A percentile compares a stretch with the other conserved stretches of the same genome.
These are phyloP conservation scores for Elaeis oleifera DNA, from an alignment of 202 grass and related monocot species.

Conservation along the genomic window DNA sequence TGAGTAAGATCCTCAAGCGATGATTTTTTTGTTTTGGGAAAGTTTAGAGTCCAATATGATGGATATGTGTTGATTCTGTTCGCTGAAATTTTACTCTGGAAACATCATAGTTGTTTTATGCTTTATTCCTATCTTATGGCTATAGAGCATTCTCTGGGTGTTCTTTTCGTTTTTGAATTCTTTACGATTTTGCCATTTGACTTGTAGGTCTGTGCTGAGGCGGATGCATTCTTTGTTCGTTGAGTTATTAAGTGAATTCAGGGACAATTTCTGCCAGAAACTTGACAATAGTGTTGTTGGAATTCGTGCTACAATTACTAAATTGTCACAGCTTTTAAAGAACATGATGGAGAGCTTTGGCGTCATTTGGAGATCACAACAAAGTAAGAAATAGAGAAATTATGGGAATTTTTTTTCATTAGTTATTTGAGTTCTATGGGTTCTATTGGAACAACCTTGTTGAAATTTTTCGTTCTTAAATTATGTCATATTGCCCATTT, in stretches of 20 bases:
- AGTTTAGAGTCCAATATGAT: too few relatives aligned
- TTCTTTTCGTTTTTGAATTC: slow-evolving; percentile 8
- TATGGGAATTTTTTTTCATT: background rate
- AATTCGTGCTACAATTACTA: slow-evolving; percentile 63
- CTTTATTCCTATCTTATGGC: too few relatives aligned
- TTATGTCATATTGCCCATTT: too few relatives aligned
- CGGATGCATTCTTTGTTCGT: slow-evolving; percentile 85
- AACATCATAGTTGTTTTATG: too few relatives aligned
- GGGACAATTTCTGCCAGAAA: slow-evolving; percentile 88
- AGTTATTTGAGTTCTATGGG: background rate
- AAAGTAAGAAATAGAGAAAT: slow-evolving; percentile 36
- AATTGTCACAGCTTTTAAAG: slow-evolving; percentile 49
- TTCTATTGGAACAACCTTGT: too few relatives aligned
- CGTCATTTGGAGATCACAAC: slow-evolving; percentile 68
- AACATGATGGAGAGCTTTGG: slow-evolving; percentile 68
- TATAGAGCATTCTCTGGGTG: background rate
- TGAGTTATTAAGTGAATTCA: slow-evolving; percentile 73
- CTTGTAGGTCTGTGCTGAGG: slow-evolving; percentile 61
- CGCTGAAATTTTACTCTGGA: too few relatives aligned
- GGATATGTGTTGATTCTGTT: too few relatives aligned
- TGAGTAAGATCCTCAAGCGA: too few relatives aligned
- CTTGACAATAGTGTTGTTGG: slow-evolving; percentile 82
- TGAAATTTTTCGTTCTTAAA: too few relatives aligned
- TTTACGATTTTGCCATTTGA: slow-evolving; percentile 12
- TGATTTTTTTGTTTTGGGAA: too few relatives aligned